Evolutionary conservation across 306 rosid genomes (phyloP).

Genomic region (Erythrophleum fordii): DNA sequence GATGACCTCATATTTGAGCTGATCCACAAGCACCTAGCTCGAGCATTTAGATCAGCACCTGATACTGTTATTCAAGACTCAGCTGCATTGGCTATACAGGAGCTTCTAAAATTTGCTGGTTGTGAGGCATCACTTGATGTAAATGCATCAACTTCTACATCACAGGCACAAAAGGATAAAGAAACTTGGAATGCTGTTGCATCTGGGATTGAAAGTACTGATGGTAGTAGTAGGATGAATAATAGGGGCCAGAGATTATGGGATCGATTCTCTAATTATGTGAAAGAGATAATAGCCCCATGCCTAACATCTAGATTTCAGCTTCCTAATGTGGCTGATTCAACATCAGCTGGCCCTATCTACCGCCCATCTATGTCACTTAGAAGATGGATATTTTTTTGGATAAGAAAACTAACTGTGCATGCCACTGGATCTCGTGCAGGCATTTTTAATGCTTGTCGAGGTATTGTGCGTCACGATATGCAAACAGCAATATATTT

Average conservation of each 20-base stretch:
- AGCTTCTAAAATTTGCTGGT: conserved; percentile 94
- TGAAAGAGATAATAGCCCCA: conserved; percentile 96
- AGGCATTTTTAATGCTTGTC: conserved; percentile 87
- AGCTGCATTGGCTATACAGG: conserved; percentile 98
- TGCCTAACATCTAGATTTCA: conserved; percentile 94
- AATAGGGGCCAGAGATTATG: conserved; percentile 92
- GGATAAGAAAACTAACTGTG: conserved; percentile 81
- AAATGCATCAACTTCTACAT: conserved; percentile 61
- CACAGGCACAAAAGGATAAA: conserved; percentile 50
- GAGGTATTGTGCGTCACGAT: conserved; percentile 95
- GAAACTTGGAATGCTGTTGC: conserved; percentile 38
- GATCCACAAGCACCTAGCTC: conserved; percentile 92
- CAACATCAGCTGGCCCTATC: conserved; percentile 69
- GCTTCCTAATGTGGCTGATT: conserved; percentile 75
- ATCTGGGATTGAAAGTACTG: conserved; percentile 43
- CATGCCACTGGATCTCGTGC: conserved; percentile 96
- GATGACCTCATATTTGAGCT: conserved; percentile 95
- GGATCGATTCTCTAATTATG: conserved; percentile 92
- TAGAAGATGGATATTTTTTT: conserved; percentile 86
- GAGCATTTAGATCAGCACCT: conserved; percentile 96
- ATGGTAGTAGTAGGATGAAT: conserved; percentile 55
- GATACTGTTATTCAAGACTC: conserved; percentile 96
- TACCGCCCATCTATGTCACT: conserved; percentile 82
- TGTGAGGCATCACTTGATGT: conserved; percentile 90
- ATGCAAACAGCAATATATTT: conserved; percentile 88